Base-by-base conservation (phyloP, 2,329 filamentous ascomycete genomes). In the Epichloe glyceriae region DNA sequence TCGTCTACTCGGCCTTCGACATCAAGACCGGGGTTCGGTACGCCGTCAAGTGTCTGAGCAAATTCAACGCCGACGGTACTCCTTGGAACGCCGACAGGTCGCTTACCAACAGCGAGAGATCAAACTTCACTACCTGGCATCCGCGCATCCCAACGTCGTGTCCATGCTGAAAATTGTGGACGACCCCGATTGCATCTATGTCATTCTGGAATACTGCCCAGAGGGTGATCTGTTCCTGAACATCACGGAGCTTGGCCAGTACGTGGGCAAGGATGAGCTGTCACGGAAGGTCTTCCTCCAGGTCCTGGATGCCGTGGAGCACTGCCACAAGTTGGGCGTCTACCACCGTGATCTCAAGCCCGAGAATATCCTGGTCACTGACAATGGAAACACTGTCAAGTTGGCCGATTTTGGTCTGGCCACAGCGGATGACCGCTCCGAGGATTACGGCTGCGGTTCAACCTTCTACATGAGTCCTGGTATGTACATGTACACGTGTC, bases 381-480 rank as follows among this genome's bases (percentile, higher is more conserved):
- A 95, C 72, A 76, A 83, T 56, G 91, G 91, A 57, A 81, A 85
- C 70, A 93, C 88, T 37, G 88, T 95, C 64, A 95, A 97, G 73
- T 79, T 98, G 57, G 93, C 91, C 58, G 93, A 98, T 70, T 98
- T 98, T 76, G 93, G 93, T 65, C 80, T 98, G 50, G 93, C 93
- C 53, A 97, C 89, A 22, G 83, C 82, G 52, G 87, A 91, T 57
- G 77, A 82, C 57, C 76, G 84, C 58, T 95, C 91, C 56, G 86
- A 89, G 60, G 93, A 98, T 67, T 96, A 95, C 69, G 93, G 93
- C 62, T 98, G 93, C 67, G 93, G 93, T 56, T 97, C 93, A 34
- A 97, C 91, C 14, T 97, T 97, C 64, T 98, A 98, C 73, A 98
- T 97, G 93, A 95, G 89, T 64, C 93, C 93, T 80, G 91, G 91